Conservation (phyloP, 1,139 yeast species). For the Taiozyma sp. region DNA sequence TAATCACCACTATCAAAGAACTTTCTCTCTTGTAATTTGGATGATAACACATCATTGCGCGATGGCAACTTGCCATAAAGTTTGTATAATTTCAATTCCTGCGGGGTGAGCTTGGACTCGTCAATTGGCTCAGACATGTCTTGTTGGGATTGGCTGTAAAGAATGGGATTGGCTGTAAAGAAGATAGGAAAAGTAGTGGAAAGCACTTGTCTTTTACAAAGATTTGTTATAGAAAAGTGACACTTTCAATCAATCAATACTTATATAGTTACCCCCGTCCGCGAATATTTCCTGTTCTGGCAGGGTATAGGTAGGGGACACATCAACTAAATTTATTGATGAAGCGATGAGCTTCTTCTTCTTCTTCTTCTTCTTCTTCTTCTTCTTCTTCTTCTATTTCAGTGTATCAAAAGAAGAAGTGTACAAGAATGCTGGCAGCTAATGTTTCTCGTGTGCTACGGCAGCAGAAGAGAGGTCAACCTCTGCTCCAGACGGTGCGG, state of each 20-base stretch:
- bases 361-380: too few relatives aligned
- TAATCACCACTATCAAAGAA: conserved; percentile 97
- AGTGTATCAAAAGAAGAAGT: too few relatives aligned
- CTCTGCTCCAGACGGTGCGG: not conserved
- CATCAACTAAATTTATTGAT: not conserved
- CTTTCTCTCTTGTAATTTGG: conserved; percentile 82
- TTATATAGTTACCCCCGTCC: not conserved
- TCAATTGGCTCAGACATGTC: conserved; percentile 31
- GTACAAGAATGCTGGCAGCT: not conserved
- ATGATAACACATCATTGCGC: conserved; percentile 73
- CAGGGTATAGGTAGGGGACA: not conserved
- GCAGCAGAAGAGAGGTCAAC: not conserved
- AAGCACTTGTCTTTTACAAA: too few relatives aligned
- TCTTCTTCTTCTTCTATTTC: too few relatives aligned
- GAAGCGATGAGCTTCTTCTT: not conserved
- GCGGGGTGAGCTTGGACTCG: conserved; percentile 56
- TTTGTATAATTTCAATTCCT: conserved; percentile 65
- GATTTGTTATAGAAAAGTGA: not conserved
- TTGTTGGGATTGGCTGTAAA: too few relatives aligned
- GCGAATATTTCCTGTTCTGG: not conserved
- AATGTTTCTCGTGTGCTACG: not conserved
- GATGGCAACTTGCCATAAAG: conserved; percentile 90
- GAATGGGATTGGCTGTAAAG: too few relatives aligned
- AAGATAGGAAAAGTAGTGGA: too few relatives aligned
- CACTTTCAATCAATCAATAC: not conserved